phyloP scores from a whole-genome alignment of 202 grass and related monocot genomes.

The Cymbopogon flexuosus region DNA sequence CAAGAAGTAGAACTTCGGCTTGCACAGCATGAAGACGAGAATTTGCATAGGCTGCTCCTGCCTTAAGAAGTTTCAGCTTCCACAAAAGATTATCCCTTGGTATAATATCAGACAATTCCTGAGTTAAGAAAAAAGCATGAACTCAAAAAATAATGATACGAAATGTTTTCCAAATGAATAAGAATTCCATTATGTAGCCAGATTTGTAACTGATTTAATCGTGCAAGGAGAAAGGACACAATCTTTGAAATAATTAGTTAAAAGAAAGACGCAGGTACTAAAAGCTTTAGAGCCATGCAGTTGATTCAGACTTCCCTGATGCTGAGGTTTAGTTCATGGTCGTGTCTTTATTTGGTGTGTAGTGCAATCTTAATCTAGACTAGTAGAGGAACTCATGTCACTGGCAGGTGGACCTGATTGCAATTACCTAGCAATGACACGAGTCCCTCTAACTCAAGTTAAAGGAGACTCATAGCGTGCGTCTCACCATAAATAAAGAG shows the following conservation, averaged over 20 bases:
- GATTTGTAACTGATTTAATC: neutral
- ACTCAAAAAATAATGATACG: conserved; percentile 12
- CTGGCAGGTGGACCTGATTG: neutral
- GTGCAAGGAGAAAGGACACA: neutral
- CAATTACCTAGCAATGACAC: neutral
- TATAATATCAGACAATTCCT: conserved; percentile 86
- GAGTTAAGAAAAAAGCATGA: conserved; percentile 1
- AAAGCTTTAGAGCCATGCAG: neutral
- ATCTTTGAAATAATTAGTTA: neutral
- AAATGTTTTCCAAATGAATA: neutral
- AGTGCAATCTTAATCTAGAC: neutral
- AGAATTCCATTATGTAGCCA: neutral
- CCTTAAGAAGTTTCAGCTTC: conserved; percentile 88
- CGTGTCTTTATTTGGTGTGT: neutral
- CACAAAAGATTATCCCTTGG: conserved; percentile 85
- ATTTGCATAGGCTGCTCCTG: conserved; percentile 74
- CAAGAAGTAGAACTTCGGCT: conserved; percentile 86
- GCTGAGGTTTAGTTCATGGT: neutral
- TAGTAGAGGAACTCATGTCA: neutral
- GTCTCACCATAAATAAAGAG: neutral
- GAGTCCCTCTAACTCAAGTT: too few relatives aligned
- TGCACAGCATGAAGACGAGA: conserved; percentile 77
- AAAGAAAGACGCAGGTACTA: neutral
- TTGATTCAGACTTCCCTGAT: neutral
- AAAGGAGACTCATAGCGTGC: neutral